A percentile compares a stretch with the other conserved stretches of the same genome.
phyloP scores from a whole-genome alignment of 108 stramenopile genomes.

The Cyclotella baltica region DNA sequence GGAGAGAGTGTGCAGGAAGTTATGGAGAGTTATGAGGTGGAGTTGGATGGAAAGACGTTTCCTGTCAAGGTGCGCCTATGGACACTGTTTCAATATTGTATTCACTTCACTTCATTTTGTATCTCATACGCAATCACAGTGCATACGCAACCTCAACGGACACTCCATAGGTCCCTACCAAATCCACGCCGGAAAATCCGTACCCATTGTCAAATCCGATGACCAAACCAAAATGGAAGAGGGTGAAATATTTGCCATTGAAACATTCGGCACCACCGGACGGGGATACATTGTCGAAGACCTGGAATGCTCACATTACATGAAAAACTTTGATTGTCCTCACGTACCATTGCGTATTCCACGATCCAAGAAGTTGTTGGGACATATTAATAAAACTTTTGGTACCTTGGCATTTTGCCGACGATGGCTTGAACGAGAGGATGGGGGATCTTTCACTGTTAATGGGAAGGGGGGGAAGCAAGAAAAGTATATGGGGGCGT shows the following conservation, averaged over 20 bases:
- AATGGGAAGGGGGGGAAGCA: constrained; percentile 92
- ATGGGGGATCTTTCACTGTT: constrained; percentile 91
- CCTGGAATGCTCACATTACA: constrained; percentile 98
- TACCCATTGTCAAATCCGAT: constrained; percentile 96
- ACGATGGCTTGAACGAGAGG: constrained; percentile 97
- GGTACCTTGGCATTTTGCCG: constrained; percentile 98
- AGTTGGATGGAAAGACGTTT: constrained; percentile 91
- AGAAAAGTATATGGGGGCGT: constrained; percentile 96
- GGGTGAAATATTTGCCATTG: constrained; percentile 98
- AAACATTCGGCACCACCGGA: constrained; percentile 98
- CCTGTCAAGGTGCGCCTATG: constrained; percentile 79
- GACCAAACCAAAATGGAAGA: constrained; percentile 98
- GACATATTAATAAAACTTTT: constrained; percentile 99
- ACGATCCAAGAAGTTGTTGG: constrained; percentile 88
- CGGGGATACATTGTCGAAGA: constrained; percentile 97
- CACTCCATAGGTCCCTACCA: constrained; percentile 98
- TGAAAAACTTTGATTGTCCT: constrained; percentile 96
- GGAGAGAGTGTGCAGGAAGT: constrained; percentile 97
- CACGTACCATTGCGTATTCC: constrained; percentile 96
- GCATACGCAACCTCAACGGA: constrained; percentile 96
- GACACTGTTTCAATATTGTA: background rate
- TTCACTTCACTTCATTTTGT: background rate
- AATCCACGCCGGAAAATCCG: constrained; percentile 97
- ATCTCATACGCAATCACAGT: constrained; percentile 11
- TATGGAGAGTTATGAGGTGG: constrained; percentile 98